Evolutionary conservation across 371 early-diverging fungal genomes (phyloP), one percentile per base, ranked within the genome.

Genomic region (Mortierella sp.): DNA sequence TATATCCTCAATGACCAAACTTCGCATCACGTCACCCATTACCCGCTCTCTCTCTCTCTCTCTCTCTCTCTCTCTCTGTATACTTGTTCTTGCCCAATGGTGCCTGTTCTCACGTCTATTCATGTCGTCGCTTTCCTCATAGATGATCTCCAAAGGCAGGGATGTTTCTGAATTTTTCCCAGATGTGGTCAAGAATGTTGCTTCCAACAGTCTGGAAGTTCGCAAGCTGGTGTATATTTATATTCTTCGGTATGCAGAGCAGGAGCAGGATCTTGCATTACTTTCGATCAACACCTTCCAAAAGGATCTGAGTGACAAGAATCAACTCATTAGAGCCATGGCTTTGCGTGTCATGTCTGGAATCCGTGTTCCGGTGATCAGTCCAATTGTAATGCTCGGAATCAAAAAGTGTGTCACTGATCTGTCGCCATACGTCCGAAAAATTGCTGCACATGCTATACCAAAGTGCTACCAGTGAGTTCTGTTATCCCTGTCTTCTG

Each of bases 241-340:
- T 83, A 85, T 98, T 21, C 82, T 96, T 63, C 90, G 95, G 58
- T 98, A 98, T 84, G 97, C 98, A 4, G 96, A 97, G 76, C 92
- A 94, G 80, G 96, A 98, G 76, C 99, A 95, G 43, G 99, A 98
- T 82, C 87, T 98, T 55, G 95, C 97, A 33, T 86, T 98, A 43
- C 83, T 98, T 21, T 96, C 97, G 15, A 93, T 98, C 84, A 98
- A 98, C 80, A 97, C 98, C 0, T 97, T 98, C 77, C 99, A 98
- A 86, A 95, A 94, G 71, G 99, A 98, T 78, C 83, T 98, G 50
- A 88, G 94, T n/a, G 99, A 98, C 76, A 90, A 89, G 71, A 97
- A 96, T 85, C 96, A 94, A 43, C 88, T 95, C 41, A 97, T 98
- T 65, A 86, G 99, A 19, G 97, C 96, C 36, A 95, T 97, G 95